Conservation (phyloP, 306 rosid genomes). For the Herpetospermum pedunculosum region DNA sequence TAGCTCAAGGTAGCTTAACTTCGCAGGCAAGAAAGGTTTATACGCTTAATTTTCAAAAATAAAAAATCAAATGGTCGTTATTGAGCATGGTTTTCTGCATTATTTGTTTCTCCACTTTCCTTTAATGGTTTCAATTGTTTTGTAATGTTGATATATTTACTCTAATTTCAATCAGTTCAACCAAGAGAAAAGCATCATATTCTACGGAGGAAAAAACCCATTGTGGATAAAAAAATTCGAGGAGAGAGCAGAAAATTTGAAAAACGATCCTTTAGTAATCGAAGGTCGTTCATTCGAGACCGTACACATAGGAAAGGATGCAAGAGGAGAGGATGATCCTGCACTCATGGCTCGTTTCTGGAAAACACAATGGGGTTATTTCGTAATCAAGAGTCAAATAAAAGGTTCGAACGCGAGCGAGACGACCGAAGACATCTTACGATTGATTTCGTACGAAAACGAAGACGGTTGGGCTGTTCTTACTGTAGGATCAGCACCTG, state of each 20-base stretch:
- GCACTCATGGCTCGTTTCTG: constrained; percentile 1
- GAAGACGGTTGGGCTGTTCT: constrained; percentile 3
- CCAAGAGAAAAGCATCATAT: constrained; percentile 1
- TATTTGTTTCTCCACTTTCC: no score
- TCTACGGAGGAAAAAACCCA: background rate
- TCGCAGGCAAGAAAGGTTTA: no score
- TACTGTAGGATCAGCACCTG: constrained; percentile 1
- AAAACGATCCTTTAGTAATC: background rate
- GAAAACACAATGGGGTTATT: constrained; percentile 2
- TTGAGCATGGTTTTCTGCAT: no score
- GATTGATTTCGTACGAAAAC: background rate
- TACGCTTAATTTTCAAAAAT: no score
- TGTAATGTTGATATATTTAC: no score
- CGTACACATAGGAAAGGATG: background rate
- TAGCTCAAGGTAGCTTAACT: no score
- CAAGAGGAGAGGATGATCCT: background rate
- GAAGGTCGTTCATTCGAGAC: constrained; percentile 2
- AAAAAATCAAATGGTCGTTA: no score
- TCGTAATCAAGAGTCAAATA: background rate
- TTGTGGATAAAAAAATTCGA: background rate
- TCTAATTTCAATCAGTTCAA: background rate
- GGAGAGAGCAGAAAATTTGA: background rate
- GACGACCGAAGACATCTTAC: background rate
- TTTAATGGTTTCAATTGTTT: no score
- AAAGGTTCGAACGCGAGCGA: background rate